Evolutionary conservation across 1,284 basidiomycete genomes (phyloP).

Genomic region (Sporisorium reilianum): DNA sequence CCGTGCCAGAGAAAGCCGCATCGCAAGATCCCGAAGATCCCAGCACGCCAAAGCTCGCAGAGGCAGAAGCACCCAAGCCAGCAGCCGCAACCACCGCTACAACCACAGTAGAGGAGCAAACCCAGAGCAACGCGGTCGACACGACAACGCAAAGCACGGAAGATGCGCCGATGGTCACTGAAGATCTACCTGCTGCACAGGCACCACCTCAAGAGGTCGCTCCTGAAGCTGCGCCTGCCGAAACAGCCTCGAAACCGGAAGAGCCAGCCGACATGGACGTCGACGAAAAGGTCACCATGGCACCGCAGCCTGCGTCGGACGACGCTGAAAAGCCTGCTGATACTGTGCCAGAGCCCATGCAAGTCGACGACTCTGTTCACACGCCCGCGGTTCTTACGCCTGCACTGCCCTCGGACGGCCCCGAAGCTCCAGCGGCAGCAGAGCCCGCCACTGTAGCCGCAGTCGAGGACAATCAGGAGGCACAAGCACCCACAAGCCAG

Average conservation of each 20-base stretch:
- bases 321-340: constrained; percentile 9
- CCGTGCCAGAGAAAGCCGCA: neutral
- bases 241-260: neutral
- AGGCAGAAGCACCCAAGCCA: constrained; percentile 1
- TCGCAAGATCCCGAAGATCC: constrained; percentile 15
- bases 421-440: constrained; percentile 2
- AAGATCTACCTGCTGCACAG: neutral
- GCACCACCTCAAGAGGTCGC: neutral
- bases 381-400: constrained; percentile 39
- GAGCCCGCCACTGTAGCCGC: neutral
- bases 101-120: neutral
- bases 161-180: neutral
- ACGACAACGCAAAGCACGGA: neutral
- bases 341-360: constrained; percentile 20
- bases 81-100: neutral
- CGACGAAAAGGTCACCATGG: constrained; percentile 20
- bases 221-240: neutral
- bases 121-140: neutral
- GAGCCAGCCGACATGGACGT: constrained; percentile 30
- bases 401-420: constrained; percentile 20
- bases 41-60: constrained; percentile 19
- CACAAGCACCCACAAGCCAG: neutral
- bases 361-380: constrained; percentile 32
- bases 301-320: neutral
- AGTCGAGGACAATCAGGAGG: neutral